phyloP scores from a whole-genome alignment of 2,329 filamentous ascomycete species.

The Calonectria hawksworthii region DNA sequence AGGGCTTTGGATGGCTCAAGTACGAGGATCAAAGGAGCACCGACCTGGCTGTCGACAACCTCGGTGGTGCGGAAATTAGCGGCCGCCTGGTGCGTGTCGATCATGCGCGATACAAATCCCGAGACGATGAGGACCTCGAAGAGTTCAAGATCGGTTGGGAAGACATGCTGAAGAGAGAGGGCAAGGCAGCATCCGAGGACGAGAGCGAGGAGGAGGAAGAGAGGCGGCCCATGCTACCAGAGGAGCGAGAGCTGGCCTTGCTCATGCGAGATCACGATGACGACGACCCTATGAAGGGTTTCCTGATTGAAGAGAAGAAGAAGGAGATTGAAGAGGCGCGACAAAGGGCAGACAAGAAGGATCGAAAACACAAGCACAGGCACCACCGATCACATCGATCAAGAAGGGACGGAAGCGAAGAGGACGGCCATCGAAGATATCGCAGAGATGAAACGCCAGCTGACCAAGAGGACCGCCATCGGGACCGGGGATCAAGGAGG shows the following conservation, averaged over 20 bases:
- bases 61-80: conserved; percentile 87
- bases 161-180: conserved; percentile 69
- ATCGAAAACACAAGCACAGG: conserved; percentile 62
- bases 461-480: conserved; percentile 43
- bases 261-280: conserved; percentile 88
- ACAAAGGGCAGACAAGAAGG: conserved; percentile 65
- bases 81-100: conserved; percentile 89
- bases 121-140: conserved; percentile 80
- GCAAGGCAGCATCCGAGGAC: conserved; percentile 58
- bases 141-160: conserved; percentile 72
- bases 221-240: conserved; percentile 77
- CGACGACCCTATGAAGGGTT: conserved; percentile 97
- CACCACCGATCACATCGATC: conserved; percentile 63
- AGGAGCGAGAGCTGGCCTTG: conserved; percentile 84
- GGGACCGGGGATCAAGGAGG: conserved; percentile 48
- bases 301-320: conserved; percentile 90
- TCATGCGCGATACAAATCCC: conserved; percentile 90
- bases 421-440: conserved; percentile 50
- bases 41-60: conserved; percentile 95
- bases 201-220: conserved; percentile 62
- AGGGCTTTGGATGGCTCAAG: conserved; percentile 95
- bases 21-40: conserved; percentile 98
- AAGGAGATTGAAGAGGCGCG: conserved; percentile 83
- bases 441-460: conserved; percentile 54
- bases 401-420: conserved; percentile 49